Conservation (phyloP, 441 rosid species). For the Populus hybrid region DNA sequence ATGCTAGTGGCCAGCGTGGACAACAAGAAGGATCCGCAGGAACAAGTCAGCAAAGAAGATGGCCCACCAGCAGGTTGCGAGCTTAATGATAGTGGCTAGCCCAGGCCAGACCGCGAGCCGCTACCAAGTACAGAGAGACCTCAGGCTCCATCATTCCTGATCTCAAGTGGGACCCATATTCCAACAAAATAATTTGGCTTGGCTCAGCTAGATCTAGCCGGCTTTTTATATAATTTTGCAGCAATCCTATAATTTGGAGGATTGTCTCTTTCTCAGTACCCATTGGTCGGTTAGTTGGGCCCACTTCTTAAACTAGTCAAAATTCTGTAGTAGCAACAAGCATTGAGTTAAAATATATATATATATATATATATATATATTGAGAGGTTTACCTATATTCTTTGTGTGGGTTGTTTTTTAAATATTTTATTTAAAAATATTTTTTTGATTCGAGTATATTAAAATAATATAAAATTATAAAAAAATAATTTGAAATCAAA, state of each 20-base stretch:
- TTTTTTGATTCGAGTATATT: too few relatives aligned
- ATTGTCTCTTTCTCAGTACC: constrained; percentile 19
- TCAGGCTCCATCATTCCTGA: constrained; percentile 23
- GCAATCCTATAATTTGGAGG: constrained; percentile 24
- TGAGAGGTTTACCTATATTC: too few relatives aligned
- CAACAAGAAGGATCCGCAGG: constrained; percentile 15
- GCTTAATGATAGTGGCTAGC: constrained; percentile 63
- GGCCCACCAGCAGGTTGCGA: constrained; percentile 16
- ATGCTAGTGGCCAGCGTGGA: background rate
- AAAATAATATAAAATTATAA: too few relatives aligned
- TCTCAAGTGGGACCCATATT: constrained; percentile 27
- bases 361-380: too few relatives aligned
- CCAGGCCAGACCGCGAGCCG: constrained; percentile 75
- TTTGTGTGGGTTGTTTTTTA: too few relatives aligned
- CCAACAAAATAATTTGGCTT: constrained; percentile 19
- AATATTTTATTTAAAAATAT: too few relatives aligned
- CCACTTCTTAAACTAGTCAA: background rate
- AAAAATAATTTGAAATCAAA: too few relatives aligned
- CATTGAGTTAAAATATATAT: too few relatives aligned
- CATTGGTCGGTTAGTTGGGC: constrained; percentile 24
- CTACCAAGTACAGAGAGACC: constrained; percentile 32
- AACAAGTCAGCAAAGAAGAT: constrained; percentile 26
- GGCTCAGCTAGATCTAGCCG: background rate
- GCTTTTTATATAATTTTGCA: background rate
- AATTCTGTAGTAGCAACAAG: background rate